phyloP scores from a whole-genome alignment of 352 stramenopile genomes.

The Pythium apleroticum region DNA sequence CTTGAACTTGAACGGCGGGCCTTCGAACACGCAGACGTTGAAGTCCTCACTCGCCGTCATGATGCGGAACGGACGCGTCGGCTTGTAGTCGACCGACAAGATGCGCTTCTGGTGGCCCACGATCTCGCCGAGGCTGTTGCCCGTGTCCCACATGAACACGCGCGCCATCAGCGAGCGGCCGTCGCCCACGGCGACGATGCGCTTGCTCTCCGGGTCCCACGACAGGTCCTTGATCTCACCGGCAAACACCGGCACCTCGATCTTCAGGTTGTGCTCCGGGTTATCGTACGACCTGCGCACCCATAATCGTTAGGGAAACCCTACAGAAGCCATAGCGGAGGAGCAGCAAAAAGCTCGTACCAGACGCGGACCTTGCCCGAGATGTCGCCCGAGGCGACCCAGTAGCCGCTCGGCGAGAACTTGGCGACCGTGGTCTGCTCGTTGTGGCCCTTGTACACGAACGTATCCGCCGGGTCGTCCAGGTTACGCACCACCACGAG shows the following conservation, averaged over 20 bases:
- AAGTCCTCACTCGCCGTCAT: constrained; percentile 96
- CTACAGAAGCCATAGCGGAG: too few relatives aligned
- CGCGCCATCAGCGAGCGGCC: constrained; percentile 74
- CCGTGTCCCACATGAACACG: constrained; percentile 97
- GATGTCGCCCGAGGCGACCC: constrained; percentile 90
- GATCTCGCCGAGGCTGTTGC: constrained; percentile 94
- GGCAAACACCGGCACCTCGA: constrained; percentile 90
- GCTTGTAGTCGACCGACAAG: constrained; percentile 92
- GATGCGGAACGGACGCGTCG: constrained; percentile 92
- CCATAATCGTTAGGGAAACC: too few relatives aligned
- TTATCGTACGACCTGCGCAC: constrained; percentile 91
- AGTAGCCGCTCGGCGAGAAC: constrained; percentile 95
- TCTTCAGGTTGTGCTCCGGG: constrained; percentile 95
- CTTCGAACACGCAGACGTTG: constrained; percentile 93
- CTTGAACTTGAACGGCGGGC: constrained; percentile 96
- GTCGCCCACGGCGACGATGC: constrained; percentile 90
- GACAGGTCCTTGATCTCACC: constrained; percentile 93
- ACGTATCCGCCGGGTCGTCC: constrained; percentile 80
- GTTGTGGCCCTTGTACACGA: constrained; percentile 96
- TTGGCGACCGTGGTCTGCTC: constrained; percentile 90
- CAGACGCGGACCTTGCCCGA: constrained; percentile 94
- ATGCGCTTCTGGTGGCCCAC: constrained; percentile 94
- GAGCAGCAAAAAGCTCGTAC: constrained; percentile 38
- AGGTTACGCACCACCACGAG: constrained; percentile 90
- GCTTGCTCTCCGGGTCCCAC: constrained; percentile 96